Conservation (phyloP, 2,329 filamentous ascomycete genomes). For the Xylariomycetidae sp. region DNA sequence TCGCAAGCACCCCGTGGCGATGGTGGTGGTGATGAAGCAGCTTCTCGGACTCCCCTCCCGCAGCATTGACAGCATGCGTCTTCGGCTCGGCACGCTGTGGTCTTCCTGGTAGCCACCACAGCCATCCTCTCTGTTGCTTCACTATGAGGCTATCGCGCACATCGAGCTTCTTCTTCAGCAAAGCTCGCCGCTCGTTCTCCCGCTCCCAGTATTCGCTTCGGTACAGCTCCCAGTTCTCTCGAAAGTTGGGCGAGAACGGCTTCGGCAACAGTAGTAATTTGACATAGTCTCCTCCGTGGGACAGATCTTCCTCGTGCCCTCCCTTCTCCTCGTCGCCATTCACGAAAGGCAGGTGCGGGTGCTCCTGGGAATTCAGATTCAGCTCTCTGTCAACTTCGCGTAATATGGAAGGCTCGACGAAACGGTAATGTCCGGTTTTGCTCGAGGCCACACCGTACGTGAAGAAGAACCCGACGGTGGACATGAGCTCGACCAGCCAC, state of each 20-base stretch:
- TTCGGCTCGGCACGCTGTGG: constrained; percentile 34
- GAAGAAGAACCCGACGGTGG: constrained; percentile 68
- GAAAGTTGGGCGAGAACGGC: constrained; percentile 88
- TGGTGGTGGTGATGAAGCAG: constrained; percentile 33
- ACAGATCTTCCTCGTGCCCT: constrained; percentile 83
- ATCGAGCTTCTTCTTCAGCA: constrained; percentile 64
- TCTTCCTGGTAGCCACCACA: constrained; percentile 85
- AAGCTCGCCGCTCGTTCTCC: constrained; percentile 81
- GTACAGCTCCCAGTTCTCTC: constrained; percentile 96
- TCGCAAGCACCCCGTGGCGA: constrained; percentile 37
- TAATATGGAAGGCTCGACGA: constrained; percentile 60
- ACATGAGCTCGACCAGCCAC: constrained; percentile 73
- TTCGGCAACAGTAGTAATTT: constrained; percentile 88
- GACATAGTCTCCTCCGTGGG: constrained; percentile 83
- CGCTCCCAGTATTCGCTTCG: constrained; percentile 93
- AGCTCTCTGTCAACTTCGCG: constrained; percentile 56
- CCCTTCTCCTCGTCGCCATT: constrained; percentile 52
- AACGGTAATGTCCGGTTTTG: constrained; percentile 65
- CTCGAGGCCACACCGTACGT: constrained; percentile 69
- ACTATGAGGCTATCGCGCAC: constrained; percentile 62
- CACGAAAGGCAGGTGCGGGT: constrained; percentile 33
- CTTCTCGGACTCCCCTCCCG: constrained; percentile 30
- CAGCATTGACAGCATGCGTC: constrained; percentile 8
- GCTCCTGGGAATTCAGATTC: constrained; percentile 37
- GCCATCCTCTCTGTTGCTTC: constrained; percentile 62